Evolutionary conservation across 23 red algal genomes (phyloP), one percentile per base, ranked within the genome.

Genomic region (Pyropia haitanensis): DNA sequence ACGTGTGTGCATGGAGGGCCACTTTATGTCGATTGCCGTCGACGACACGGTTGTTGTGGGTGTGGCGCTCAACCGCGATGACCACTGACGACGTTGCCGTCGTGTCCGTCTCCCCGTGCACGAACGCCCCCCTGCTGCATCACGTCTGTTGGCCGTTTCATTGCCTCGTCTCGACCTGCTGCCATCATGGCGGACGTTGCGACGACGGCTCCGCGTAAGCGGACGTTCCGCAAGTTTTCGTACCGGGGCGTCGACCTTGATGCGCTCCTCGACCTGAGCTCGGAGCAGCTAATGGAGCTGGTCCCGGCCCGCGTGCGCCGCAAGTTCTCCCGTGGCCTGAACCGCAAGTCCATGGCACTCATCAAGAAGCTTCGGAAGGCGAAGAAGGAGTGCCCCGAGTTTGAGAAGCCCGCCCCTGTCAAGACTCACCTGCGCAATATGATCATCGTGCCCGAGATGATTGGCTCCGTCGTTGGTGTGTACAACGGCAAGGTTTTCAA

Each of bases 371-470:
- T 97, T 1, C 76, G 84, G 34, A 97, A 97, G 73, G 93, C 93
- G 1, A 97, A 97, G 77, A 80, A 77, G 63, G 80, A 77, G 33
- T 86, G 73, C 52, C 51, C 71, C n/a, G 75, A 78, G 33, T 68
- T 86, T 58, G 81, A 78, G 56, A 95, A 95, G 70, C 89, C 89
- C 19, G 82, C 76, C 18, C 73, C 78, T 5, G 83, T 97, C 21
- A 97, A 97, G 72, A 97, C 93, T 2, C 93, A 97, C 76, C 72
- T 88, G 18, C 79, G 93, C 55, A 84, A 97, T 67, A 90, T 97
- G 93, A 87, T 97, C 63, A 83, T 97, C 33, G 66, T 97, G 25
- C 93, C 93, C 12, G 93, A 97, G 55, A 97, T 97, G 93, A 90
- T 97, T 51, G 93, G 93, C 49, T 79, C 80, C 22, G 83, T 88